Conservation (phyloP, 768 basidiomycete species). For the Kwoniella mangroviensis region DNA sequence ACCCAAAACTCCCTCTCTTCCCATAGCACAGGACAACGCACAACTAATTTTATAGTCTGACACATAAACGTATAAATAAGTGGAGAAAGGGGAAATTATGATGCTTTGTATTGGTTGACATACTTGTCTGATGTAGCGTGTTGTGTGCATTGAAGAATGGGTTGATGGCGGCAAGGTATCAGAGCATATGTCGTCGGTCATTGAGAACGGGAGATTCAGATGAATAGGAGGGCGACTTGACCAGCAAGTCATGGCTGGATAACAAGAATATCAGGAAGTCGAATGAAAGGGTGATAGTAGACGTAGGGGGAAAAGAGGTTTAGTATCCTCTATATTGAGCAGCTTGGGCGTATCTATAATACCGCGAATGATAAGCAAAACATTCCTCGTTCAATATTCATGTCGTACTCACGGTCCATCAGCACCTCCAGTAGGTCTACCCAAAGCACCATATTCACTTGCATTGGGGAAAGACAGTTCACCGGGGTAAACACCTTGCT, state of each 20-base stretch:
- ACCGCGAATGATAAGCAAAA: background rate
- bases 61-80: too few relatives aligned
- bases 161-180: too few relatives aligned
- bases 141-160: too few relatives aligned
- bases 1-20: too few relatives aligned
- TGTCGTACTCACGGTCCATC: conserved; percentile 49
- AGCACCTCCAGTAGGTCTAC: conserved; percentile 48
- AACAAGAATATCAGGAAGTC: background rate
- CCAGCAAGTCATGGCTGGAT: conserved; percentile 21
- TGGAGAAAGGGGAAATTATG: too few relatives aligned
- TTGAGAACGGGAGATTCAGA: too few relatives aligned
- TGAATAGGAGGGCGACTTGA: conserved; percentile 8
- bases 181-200: too few relatives aligned
- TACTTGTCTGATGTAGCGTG: too few relatives aligned
- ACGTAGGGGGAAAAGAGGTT: background rate
- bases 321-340: conserved; percentile 44
- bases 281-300: background rate
- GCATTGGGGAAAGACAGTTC: conserved; percentile 38
- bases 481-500: conserved; percentile 30
- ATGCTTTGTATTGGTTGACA: too few relatives aligned
- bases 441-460: conserved; percentile 36
- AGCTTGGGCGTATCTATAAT: conserved; percentile 47
- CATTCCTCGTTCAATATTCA: background rate
- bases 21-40: too few relatives aligned
- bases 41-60: too few relatives aligned